phyloP scores from a whole-genome alignment of 2,329 filamentous ascomycete genomes.

The Diaporthe helianthi region DNA sequence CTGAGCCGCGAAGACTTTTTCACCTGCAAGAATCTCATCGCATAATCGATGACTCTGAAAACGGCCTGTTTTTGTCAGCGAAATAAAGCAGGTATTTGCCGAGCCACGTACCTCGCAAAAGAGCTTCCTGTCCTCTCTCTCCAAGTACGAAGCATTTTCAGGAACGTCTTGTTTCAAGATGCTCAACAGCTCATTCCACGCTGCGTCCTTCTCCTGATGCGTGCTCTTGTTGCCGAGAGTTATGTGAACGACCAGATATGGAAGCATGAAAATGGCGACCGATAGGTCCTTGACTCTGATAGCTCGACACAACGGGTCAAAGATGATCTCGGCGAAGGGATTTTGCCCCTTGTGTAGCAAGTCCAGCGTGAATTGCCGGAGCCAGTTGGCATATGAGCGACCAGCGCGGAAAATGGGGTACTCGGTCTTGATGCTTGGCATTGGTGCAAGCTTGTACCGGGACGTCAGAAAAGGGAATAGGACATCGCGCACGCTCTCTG shows the following conservation, averaged over 20 bases:
- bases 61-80: constrained; percentile 66
- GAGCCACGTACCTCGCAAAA: constrained; percentile 78
- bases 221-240: constrained; percentile 72
- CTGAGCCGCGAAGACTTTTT: constrained; percentile 58
- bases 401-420: constrained; percentile 82
- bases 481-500: constrained; percentile 78
- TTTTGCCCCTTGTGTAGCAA: constrained; percentile 81
- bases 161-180: constrained; percentile 71
- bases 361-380: constrained; percentile 81
- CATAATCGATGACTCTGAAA: constrained; percentile 90
- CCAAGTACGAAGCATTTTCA: constrained; percentile 60
- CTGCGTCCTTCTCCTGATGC: constrained; percentile 66
- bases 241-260: constrained; percentile 84
- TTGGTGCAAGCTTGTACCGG: constrained; percentile 75
- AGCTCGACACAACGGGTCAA: constrained; percentile 80
- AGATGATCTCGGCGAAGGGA: constrained; percentile 76
- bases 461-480: constrained; percentile 90
- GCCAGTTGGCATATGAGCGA: constrained; percentile 79
- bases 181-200: constrained; percentile 75
- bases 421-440: constrained; percentile 59
- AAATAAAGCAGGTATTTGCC: constrained; percentile 4
- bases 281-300: constrained; percentile 86
- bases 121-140: constrained; percentile 78
- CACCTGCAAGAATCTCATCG: constrained; percentile 86
- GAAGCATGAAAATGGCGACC: constrained; percentile 86